phyloP scores from a whole-genome alignment of 257 asterid species.

The Jacaranda copaia region DNA sequence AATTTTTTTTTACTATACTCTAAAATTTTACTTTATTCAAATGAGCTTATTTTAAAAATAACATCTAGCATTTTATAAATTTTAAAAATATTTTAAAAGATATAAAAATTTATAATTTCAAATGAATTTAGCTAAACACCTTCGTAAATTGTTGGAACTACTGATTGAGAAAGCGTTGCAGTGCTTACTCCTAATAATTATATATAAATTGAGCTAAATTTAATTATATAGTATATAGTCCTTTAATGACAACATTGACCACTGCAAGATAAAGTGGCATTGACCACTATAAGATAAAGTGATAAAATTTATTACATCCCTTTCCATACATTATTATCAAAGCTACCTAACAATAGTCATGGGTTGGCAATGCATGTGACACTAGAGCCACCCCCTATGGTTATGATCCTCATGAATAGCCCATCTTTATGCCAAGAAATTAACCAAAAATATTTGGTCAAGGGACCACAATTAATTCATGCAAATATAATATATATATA shows the following conservation, averaged over 20 bases:
- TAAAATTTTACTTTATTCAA: no score
- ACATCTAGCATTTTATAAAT: no score
- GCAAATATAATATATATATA: not conserved
- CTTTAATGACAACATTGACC: constrained; percentile 1
- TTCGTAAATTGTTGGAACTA: no score
- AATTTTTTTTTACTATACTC: no score
- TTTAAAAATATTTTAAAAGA: no score
- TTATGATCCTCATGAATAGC: constrained; percentile 49
- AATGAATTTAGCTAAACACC: no score
- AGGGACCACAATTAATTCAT: constrained; percentile 49
- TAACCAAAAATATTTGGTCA: constrained; percentile 12
- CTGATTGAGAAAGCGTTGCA: no score
- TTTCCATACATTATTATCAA: constrained; percentile 44
- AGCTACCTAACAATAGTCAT: constrained; percentile 48
- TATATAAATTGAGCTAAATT: not conserved
- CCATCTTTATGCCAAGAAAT: constrained; percentile 34
- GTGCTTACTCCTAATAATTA: no score
- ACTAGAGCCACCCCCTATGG: constrained; percentile 29
- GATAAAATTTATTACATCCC: constrained; percentile 30
- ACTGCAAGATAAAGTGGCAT: constrained; percentile 7
- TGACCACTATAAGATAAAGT: not conserved
- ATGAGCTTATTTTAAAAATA: no score
- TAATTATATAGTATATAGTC: not conserved
- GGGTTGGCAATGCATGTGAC: constrained; percentile 62
- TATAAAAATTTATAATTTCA: no score